Base-by-base conservation (phyloP, 1,139 yeast species). In the Kodamaea ohmeri region DNA sequence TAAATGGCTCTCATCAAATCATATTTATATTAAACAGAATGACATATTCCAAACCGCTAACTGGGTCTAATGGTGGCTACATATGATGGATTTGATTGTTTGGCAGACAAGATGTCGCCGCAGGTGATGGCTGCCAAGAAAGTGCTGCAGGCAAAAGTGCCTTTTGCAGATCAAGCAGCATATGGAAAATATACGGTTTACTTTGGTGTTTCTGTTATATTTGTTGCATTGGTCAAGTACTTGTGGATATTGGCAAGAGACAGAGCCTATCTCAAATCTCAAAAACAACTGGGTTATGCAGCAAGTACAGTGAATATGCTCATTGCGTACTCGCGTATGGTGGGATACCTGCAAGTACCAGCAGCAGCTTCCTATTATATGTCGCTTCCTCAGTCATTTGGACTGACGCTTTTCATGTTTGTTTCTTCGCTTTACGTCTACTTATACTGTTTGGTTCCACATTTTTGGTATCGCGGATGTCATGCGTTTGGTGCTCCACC, bases 401-500 rank as follows among this genome's bases (percentile, higher is more conserved):
- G 83, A 0, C 61, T 73, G 5, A 46, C 69, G 1, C 39, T 75
- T n/a, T 54, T 73, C 31, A 51, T 76, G 31, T 40, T 56, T 4
- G 63, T 62, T 0, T 62, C 77, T 1, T 51, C 72, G 2, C 43
- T 76, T n/a, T 79, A 73, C 51, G 47, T 74, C 34, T 51, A 70
- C 9, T 67, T 76, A 38, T 72, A 68, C 50, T 57, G 72, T 34
- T 55, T 68, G 18, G 59, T 64, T 1, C 85, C 84, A 4, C 78
- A 73, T 41, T 66, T 67, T 39, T 78, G 77, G 73, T 75, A 74
- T 49, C 58, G 84, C 45, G 75, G 63, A 0, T 80, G 86, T 52
- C 37, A 57, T 4, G 78, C 76, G 0, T 78, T 79, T 55, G 86
- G 85, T 1, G 66, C 81, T 1, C 82, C 85, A n/a, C 85, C 85